Base-by-base conservation (phyloP, 805 yeast genomes). In the Barnettozyma wickerhamii region DNA sequence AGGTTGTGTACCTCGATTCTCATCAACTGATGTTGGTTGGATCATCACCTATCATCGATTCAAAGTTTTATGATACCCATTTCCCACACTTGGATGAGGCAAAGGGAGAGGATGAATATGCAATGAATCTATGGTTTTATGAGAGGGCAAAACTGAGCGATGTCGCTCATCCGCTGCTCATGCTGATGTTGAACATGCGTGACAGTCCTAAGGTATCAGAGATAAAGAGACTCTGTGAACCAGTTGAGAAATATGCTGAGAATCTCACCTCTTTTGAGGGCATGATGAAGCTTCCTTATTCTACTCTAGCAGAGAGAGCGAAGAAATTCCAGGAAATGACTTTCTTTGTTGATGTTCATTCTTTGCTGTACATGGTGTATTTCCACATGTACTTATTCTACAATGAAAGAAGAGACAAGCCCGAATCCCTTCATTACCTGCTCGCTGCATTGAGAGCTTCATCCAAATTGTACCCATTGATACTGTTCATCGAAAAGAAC, bases 1-100 rank as follows among this genome's bases (percentile, higher is more conserved):
- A 42, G 19, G 40, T 53, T 19, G 38, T 48, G 4, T 47, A 43
- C 14, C 24, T 52, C 24, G 56, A 55, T 33, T 41, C 49, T 10
- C 45, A 52, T 29, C 55, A 49, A 26, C 14, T 49, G 24, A 44
- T 55, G 49, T 26, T 42, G 1, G 38, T 38, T 17, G 61, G 61
- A 1, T 26, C 41, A 12, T 56, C 58, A 1, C 49, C 59, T 7
- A 26, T 54, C n/a, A 49, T 56, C 29, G 49, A 46, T 24, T 26
- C 41, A 0, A 38, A 41, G 14, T 48, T 43, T 19, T 48, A 49
- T 36, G 58, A 56, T 30, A 52, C 58, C 1, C 52, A 52, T 3
- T 45, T 50, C 27, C 60, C 60, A 4, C 52, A 45, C 29, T 18
- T 55, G 29, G 53, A 53, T 33, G 52, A 52, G 20, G 47, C 52